Evolutionary conservation across 2,329 filamentous ascomycete species (phyloP).

Genomic region (Fusarium nanum): DNA sequence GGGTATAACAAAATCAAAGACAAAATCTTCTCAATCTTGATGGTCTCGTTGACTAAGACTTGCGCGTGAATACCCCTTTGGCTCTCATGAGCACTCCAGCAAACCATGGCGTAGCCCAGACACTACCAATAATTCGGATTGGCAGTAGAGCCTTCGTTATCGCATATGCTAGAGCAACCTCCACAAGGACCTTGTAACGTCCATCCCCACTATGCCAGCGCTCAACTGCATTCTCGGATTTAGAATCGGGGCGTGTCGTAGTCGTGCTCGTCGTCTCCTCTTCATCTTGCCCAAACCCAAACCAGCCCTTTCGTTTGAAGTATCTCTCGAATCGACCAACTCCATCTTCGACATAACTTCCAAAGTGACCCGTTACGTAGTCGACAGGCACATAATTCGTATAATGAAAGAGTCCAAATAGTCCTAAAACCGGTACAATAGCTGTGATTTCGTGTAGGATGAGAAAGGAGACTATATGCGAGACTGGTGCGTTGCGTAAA

Average conservation of each 20-base stretch:
- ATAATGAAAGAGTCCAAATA: slow-evolving; percentile 85
- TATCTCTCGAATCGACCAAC: slow-evolving; percentile 81
- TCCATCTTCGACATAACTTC: slow-evolving; percentile 67
- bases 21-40: slow-evolving; percentile 39
- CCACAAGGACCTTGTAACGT: slow-evolving; percentile 69
- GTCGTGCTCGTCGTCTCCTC: slow-evolving; percentile 3
- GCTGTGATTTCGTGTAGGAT: slow-evolving; percentile 94
- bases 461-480: slow-evolving; percentile 87
- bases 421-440: slow-evolving; percentile 78
- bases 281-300: slow-evolving; percentile 66
- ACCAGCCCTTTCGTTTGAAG: slow-evolving; percentile 84
- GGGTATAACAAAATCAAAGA: slow-evolving; percentile 44
- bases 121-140: slow-evolving; percentile 77
- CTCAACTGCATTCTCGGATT: slow-evolving; percentile 48
- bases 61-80: slow-evolving; percentile 48
- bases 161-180: slow-evolving; percentile 89
- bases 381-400: slow-evolving; percentile 75
- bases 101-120: slow-evolving; percentile 95
- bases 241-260: slow-evolving; percentile 19
- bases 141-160: slow-evolving; percentile 89
- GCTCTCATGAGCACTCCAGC: slow-evolving; percentile 70
- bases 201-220: slow-evolving; percentile 55
- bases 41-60: slow-evolving; percentile 34
- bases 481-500: slow-evolving; percentile 80
- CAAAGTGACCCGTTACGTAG: slow-evolving; percentile 63